Base-by-base conservation (phyloP, 2,329 filamentous ascomycete species). In the Atkinsonella hypoxylon region DNA sequence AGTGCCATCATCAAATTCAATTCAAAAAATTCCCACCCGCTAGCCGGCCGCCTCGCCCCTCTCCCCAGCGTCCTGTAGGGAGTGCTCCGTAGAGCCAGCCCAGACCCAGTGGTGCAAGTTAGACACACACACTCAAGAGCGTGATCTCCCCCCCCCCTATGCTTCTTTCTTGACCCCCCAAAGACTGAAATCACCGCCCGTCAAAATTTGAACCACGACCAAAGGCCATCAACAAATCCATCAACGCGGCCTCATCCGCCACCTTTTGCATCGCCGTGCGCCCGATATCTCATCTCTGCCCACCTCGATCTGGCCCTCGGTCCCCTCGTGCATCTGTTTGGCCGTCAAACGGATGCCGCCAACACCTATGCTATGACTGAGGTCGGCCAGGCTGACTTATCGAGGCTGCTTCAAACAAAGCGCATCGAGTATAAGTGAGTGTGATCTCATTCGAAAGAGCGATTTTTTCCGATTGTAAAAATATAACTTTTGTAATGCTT, bases 341-440 rank as follows among this genome's bases (percentile, higher is more conserved):
- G 64, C 61, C 69, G 64, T 64, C 73, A 81, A 83, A 82, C 80
- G 79, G 79, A 83, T 83, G 80, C 82, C 78, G 79, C 77, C 68
- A 70, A 73, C 70, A 74, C 73, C 69, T 74, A 79, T 82, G 80
- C 78, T 77, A 83, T 83, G 80, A 82, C 74, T 79, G 78, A 82
- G 78, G 79, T 82, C 75, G 78, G 74, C 71, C 73, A 74, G 70
- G 73, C 76, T 76, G 79, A 82, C 74, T 74, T 78, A 71, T 75
- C 75, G 70, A 78, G 74, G 73, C 76, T 82, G 72, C 76, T 83
- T 74, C 77, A 77, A 75, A 76, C 72, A 64, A 82, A 80, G 72
- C 76, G 73, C 69, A 73, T 72, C 70, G 76, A 81, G 71, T 75
- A 73, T 68, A 79, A 73, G 80, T 82, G 61, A 72, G 75, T 71